These are phyloP conservation scores for Cordyceps sp. DNA, from an alignment of 2,329 filamentous ascomycete genomes.

Conservation along the genomic window DNA sequence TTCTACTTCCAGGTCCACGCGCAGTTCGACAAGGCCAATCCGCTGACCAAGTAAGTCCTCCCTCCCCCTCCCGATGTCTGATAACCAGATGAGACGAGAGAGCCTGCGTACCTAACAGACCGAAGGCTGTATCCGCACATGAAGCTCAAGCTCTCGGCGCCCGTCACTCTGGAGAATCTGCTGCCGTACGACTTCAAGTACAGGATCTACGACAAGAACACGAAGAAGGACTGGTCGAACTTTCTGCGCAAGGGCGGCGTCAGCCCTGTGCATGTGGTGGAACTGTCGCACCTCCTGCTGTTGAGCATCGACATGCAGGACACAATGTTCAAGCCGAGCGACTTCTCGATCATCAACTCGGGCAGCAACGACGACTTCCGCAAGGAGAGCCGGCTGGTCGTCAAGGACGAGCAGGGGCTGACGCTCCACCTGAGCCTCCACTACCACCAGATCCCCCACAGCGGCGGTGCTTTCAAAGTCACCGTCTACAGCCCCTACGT, in stretches of 20 bases:
- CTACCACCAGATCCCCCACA: slow-evolving; percentile 79
- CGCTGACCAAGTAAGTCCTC: slow-evolving; percentile 48
- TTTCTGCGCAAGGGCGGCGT: slow-evolving; percentile 93
- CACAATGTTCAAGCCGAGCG: slow-evolving; percentile 82
- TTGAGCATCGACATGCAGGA: slow-evolving; percentile 96
- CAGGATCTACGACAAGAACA: slow-evolving; percentile 96
- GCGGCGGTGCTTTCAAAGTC: slow-evolving; percentile 89
- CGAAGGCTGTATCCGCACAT: slow-evolving; percentile 77
- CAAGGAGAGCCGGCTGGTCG: slow-evolving; percentile 59
- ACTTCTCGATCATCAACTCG: slow-evolving; percentile 94
- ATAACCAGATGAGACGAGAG: neutral
- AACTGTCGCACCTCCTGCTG: slow-evolving; percentile 81
- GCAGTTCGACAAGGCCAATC: slow-evolving; percentile 67
- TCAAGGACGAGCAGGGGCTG: slow-evolving; percentile 73
- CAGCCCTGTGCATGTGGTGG: slow-evolving; percentile 92
- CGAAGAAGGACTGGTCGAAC: slow-evolving; percentile 97
- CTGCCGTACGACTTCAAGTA: slow-evolving; percentile 98
- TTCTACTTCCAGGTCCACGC: slow-evolving; percentile 97
- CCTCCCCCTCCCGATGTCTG: neutral
- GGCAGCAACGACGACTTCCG: slow-evolving; percentile 76
- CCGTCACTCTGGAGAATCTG: slow-evolving; percentile 85
- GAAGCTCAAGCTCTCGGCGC: slow-evolving; percentile 79
- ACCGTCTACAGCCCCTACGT: slow-evolving; percentile 93
- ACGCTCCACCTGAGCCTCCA: slow-evolving; percentile 71
- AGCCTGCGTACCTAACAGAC: neutral